Conservation (phyloP, 2,329 filamentous ascomycete species). For the Talaromyces sp. region DNA sequence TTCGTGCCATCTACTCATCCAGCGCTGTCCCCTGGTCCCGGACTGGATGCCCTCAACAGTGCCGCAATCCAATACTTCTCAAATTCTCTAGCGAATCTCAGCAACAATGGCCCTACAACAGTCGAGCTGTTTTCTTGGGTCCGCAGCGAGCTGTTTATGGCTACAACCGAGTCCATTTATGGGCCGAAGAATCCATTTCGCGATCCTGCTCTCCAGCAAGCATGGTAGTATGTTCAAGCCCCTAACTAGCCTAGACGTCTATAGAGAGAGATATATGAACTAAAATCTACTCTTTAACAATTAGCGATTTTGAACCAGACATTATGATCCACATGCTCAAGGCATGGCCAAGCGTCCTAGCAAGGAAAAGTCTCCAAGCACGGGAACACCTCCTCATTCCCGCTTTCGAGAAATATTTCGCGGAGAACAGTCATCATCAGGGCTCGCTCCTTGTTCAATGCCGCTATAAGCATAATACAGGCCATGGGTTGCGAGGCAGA, state of each 20-base stretch:
- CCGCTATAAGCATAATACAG: neutral
- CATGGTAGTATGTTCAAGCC: conserved; percentile 6
- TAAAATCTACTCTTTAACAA: too few species aligned
- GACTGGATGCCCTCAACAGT: neutral
- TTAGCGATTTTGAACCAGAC: neutral
- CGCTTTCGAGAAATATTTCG: conserved; percentile 4
- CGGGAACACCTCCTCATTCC: conserved; percentile 2
- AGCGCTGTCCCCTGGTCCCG: conserved; percentile 1
- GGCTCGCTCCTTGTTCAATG: neutral
- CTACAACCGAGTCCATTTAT: conserved; percentile 2
- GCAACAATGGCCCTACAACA: neutral
- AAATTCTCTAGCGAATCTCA: neutral
- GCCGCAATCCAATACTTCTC: neutral
- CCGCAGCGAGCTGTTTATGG: conserved; percentile 2
- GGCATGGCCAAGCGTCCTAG: neutral
- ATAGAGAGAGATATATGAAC: too few species aligned
- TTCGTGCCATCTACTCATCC: neutral
- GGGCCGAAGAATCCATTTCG: conserved; percentile 1
- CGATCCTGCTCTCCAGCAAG: neutral
- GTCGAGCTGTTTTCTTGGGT: conserved; percentile 3
- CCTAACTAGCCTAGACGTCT: too few species aligned
- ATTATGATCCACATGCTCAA: conserved; percentile 5
- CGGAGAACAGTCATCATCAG: neutral
- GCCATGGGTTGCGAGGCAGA: neutral
- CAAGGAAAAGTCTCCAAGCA: neutral